Percentiles rank a stretch among this genome's conserved stretches.
Evolutionary conservation across 192 early-diverging fungal genomes (phyloP).

Genomic region (Neocallimastix lanati): DNA sequence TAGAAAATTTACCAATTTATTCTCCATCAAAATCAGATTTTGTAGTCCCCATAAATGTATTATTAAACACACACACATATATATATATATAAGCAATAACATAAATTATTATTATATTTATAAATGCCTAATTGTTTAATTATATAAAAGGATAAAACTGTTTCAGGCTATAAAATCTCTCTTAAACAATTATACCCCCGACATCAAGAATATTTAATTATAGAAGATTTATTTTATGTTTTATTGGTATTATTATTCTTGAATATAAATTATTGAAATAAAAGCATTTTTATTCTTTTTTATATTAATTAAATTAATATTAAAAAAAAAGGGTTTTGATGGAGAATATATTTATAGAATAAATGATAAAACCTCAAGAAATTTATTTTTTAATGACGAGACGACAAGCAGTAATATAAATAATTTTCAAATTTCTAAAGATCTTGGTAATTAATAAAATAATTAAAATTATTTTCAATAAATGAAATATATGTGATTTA

Average conservation of each 20-base stretch:
- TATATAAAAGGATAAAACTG: not conserved
- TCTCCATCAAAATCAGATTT: not conserved
- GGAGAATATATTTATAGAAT: slow-evolving; percentile 31
- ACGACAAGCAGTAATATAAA: slow-evolving; percentile 7
- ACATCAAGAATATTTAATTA: slow-evolving; percentile 56
- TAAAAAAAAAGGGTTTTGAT: slow-evolving; percentile 47
- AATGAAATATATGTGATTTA: too few relatives aligned
- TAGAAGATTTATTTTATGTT: slow-evolving; percentile 78
- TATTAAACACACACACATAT: too few relatives aligned
- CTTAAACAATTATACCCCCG: not conserved
- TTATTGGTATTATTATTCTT: too few relatives aligned
- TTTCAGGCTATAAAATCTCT: not conserved
- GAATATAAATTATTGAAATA: too few relatives aligned
- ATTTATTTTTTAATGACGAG: slow-evolving; percentile 24
- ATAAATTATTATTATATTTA: too few relatives aligned
- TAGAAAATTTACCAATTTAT: not conserved
- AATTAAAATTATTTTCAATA: slow-evolving; percentile 18
- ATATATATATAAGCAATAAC: too few relatives aligned
- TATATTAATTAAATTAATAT: not conserved
- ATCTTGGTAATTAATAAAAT: slow-evolving; percentile 2
- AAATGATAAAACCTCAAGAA: not conserved
- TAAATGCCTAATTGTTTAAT: not conserved
- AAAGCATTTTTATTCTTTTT: not conserved
- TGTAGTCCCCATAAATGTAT: not conserved
- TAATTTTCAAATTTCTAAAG: not conserved